Evolutionary conservation across 2,329 filamentous ascomycete species (phyloP), one percentile per base, ranked within the genome.

Genomic region (Myriosclerotinia curreyana): DNA sequence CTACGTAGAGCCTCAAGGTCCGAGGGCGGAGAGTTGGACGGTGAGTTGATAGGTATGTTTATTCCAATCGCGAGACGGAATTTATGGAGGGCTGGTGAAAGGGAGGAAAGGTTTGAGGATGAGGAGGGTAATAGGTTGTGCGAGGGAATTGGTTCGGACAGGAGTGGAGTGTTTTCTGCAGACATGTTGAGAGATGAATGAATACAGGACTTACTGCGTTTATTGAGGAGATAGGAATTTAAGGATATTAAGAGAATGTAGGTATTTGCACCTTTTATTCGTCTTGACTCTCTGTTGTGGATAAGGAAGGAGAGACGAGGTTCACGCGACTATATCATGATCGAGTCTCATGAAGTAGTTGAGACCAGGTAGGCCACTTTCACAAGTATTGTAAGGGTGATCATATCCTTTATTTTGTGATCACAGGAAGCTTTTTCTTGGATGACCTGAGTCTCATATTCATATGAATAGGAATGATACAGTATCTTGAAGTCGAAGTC

Each of bases 1-100:
- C 61, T 66, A 31, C 66, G 63, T 14, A 64, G 68, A 14, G 64
- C 60, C 61, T 71, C 68, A 55, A 70, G 66, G 28, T 71, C 68
- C 7, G 58, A 61, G 20, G 59, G 59, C 8, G 59, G 48, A 42
- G 36, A 54, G 14, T 4, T 42, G 1, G 22, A 1, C 5, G 48
- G 49, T 5, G 49, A 52, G 17, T 7, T 9, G 22, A 61, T 40
- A 17, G 55, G 55, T 12, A 58, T n/a, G n/a, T 59, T 48, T 20
- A 59, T 59, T 5, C 55, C 55, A 15, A 59, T 46, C 15, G 55
- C 55, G 7, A 59, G 55, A 59, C 55, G 55, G 6, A 59, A 59
- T 25, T 48, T 59, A 6, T 36, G 55, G 8, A 59, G 55, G 1
- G 55, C 28, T 3, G 55, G 31, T 22, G 44, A 46, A 36, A 20